phyloP scores from a whole-genome alignment of 2,329 filamentous ascomycete species.

The Zymoseptoria tritici region DNA sequence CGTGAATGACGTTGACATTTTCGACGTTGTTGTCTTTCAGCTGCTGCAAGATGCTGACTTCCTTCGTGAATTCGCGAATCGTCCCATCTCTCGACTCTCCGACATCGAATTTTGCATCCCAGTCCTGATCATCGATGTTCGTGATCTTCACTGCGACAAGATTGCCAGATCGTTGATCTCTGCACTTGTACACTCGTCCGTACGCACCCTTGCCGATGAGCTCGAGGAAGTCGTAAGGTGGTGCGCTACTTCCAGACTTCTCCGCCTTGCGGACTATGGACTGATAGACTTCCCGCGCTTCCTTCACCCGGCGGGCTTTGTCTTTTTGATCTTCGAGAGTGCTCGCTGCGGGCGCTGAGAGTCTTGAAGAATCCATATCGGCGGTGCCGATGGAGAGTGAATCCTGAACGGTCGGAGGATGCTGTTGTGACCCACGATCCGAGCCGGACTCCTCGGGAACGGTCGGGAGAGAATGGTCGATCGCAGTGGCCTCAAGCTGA shows the following conservation, averaged over 20 bases:
- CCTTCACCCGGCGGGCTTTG: slow-evolving; percentile 41
- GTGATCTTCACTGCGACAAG: slow-evolving; percentile 76
- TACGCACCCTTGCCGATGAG: slow-evolving; percentile 70
- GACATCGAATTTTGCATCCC: slow-evolving; percentile 38
- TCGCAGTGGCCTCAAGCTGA: not conserved
- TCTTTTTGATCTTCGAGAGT: slow-evolving; percentile 15
- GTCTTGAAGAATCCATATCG: slow-evolving; percentile 25
- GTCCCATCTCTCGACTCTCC: slow-evolving; percentile 52
- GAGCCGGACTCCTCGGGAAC: slow-evolving; percentile 1
- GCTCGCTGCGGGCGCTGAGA: slow-evolving; percentile 17
- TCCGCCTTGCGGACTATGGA: slow-evolving; percentile 56
- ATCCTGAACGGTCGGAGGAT: not conserved
- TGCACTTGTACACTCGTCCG: slow-evolving; percentile 64
- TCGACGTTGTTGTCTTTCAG: slow-evolving; percentile 66
- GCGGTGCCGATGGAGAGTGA: not conserved
- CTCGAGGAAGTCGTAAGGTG: slow-evolving; percentile 61
- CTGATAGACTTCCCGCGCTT: slow-evolving; percentile 63
- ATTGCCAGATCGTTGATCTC: slow-evolving; percentile 35
- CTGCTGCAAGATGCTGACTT: slow-evolving; percentile 61
- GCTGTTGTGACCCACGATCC: not conserved
- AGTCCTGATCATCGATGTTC: slow-evolving; percentile 71
- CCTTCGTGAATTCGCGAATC: slow-evolving; percentile 49
- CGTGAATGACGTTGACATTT: slow-evolving; percentile 76
- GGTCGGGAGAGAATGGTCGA: slow-evolving; percentile 3
- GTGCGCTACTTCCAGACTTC: slow-evolving; percentile 52